Evolutionary conservation across 805 yeast genomes (phyloP), one percentile per base, ranked within the genome.

Genomic region (Jamesozyma lodderae): DNA sequence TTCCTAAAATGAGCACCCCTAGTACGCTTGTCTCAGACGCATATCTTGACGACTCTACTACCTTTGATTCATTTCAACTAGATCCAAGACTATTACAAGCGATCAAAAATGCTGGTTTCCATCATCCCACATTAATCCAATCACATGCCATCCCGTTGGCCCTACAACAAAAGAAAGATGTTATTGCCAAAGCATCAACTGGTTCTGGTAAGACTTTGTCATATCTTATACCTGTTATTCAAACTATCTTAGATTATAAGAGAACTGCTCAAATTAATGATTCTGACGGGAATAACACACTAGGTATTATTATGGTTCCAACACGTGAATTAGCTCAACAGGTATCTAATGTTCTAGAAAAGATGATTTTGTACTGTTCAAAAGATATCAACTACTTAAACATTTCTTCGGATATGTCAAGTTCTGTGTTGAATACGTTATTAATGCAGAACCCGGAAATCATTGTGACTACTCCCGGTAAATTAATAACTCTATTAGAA

Each of bases 171-270:
- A 83, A 81, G 55, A 80, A 87, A 64, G 96, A 90, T 58, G 81
- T 90, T 46, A 81, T 90, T 33, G 96, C 96, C 27, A 79, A 83
- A 56, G 96, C 97, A 6, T 77, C 85, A 19, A 90, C 98, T 0
- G 98, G 98, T 4, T 82, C 95, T 7, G 97, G 97, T 47, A 90
- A 90, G 61, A 90, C 97, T 0, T 83, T 85, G 9, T 94, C 96
- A 1, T 90, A 90, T 57, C 63, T 81, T 45, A 72, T 90, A 35
- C 98, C 98, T 6, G 79, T 92, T 14, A 60, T 92, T 29, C 94
- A 92, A 59, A 72, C 77, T 29, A 73, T 92, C 29, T 65, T 90
- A 42, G 64, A 67, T 17, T 66, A 64, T 32, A 63, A 49, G 42
- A 57, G 49, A 42, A 57, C 49, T 28, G 55, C 50, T 6, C 52